Evolutionary conservation across 495 filamentous ascomycete species (phyloP), one percentile per base, ranked within the genome.

Genomic region (Gamarada debralockiae): DNA sequence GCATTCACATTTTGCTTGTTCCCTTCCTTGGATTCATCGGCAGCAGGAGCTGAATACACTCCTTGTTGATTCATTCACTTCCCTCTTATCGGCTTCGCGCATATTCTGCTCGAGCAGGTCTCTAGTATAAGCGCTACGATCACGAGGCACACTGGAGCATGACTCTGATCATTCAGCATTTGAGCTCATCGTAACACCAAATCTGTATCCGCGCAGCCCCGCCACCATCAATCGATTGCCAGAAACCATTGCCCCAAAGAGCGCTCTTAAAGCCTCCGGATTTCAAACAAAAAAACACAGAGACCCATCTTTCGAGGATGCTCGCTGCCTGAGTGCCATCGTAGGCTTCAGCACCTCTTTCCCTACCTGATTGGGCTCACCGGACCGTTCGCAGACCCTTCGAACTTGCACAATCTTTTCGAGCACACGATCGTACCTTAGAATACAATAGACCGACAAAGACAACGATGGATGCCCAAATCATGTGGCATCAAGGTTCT

Each of bases 401-500:
- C 27, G 45, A 36, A 23, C 47, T 50, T 10, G 36, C 3, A 29
- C 20, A 60, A 6, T 23, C 49, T 37, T 48, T 39, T 10, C 27
- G 10, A 29, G 27, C 27, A 29, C 10, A 5, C 27, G 10, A 29
- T 10, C 27, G 10, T 5, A 29, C 27, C 40, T 27, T 15, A 20
- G 24, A 17, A 45, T 29, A 37, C 49, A 50, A 13, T n/a, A 13
- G 40, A 57, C 31, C 27, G 42, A 41, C 7, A 59, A 21, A 49
- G 8, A 47, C 44, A 41, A 56, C 48, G 47, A 62, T 62, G 59
- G 59, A 62, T 58, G 55, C 52, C 59, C 55, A 58, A 58, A 62
- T 52, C 44, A 58, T 62, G 59, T 51, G 48, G 59, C 50, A 57
- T 57, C 56, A 36, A 24, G 47, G 51, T 38, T 24, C 46, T 39